These are phyloP conservation scores for Ceratocystis cacaofunesta DNA, from an alignment of 2,329 filamentous ascomycete genomes.

Conservation along the genomic window DNA sequence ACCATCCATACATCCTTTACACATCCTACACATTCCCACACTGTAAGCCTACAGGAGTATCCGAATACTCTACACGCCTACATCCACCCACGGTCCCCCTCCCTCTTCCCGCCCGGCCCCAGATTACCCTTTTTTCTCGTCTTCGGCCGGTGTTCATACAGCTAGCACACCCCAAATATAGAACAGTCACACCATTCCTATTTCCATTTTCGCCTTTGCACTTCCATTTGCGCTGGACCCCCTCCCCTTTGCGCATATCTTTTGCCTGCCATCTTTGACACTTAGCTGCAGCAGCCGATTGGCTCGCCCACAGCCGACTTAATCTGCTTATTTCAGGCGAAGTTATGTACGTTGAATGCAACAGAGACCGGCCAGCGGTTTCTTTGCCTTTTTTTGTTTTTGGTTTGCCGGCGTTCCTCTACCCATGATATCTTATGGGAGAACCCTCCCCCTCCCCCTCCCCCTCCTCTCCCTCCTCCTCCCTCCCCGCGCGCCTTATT, in stretches of 20 bases:
- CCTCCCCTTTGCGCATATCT: background rate
- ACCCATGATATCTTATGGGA: background rate
- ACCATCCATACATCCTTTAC: background rate
- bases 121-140: background rate
- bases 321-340: background rate
- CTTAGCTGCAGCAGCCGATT: conserved; percentile 3
- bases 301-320: background rate
- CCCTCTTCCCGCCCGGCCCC: background rate
- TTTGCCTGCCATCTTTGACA: background rate
- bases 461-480: no score
- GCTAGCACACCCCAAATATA: background rate
- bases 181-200: background rate
- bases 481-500: no score
- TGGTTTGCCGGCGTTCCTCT: background rate
- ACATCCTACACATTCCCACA: background rate
- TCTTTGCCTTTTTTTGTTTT: background rate
- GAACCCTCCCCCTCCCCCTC: no score
- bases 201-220: background rate
- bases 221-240: background rate
- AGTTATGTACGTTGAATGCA: background rate
- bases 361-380: background rate
- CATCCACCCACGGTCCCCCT: background rate
- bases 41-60: background rate
- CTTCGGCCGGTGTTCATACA: background rate
- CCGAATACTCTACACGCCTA: background rate